Base-by-base conservation (phyloP, 345 rosid species). In the Salix koriyanagi region DNA sequence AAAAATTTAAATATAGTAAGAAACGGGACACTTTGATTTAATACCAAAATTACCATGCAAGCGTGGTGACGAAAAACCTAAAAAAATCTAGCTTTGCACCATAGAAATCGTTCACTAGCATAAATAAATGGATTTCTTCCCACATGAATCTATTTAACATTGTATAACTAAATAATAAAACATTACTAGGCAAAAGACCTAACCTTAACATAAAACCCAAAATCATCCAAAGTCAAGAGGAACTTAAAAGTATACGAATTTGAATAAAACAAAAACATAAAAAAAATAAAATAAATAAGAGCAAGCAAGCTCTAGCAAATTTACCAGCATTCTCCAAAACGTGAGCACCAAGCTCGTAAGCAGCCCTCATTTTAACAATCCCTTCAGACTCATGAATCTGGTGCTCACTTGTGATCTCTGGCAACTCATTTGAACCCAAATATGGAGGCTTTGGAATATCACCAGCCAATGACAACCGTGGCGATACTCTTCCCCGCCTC, bases 261-360 rank as follows among this genome's bases (percentile, higher is more conserved):
- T 69, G 34, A 56, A 71, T 3, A 34, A 30, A n/a, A 30, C 62
- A 34, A 73, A 65, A 13, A 65, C 46, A 66, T 21, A 50, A 67
- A 26, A 61, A n/a, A 19, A 26, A n/a, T n/a, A n/a, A n/a, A n/a
- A n/a, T n/a, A 11, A 14, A 34, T 5, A 4, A 34, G 73, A 56
- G 21, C 18, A 30, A 25, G 21, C 21, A n/a, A 50, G 39, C 25
- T 37, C 48, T 89, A 65, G 91, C 92, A 81, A 96, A 81, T 75
- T 89, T 91, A 76, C 99, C 94, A 19, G 99, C 97, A 83, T 76
- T 79, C 14, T 87, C 80, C 54, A 96, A 67, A 64, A 96, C 98
- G 41, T 92, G 89, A 76, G 99, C 98, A 62, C 98, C 97, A 54
- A 96, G 97, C 87, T 93, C 92, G 42, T 96, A 88, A 37, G 98